Conservation (phyloP, 768 basidiomycete genomes). For the Floccularia luteovirens region DNA sequence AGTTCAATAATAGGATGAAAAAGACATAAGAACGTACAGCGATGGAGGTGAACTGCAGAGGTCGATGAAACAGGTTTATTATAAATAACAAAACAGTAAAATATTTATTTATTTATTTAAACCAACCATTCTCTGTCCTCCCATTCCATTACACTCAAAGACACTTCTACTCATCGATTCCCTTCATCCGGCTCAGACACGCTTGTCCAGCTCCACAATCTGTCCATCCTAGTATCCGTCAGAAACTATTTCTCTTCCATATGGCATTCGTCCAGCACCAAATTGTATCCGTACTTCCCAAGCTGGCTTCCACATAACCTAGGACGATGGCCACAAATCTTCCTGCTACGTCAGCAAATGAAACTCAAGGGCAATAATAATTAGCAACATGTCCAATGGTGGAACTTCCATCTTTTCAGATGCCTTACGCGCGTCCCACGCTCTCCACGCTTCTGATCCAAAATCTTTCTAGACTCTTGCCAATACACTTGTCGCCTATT, state of each 20-base stretch:
- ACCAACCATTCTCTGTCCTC: no score
- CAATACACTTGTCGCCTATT: conserved; percentile 63
- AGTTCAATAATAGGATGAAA: no score
- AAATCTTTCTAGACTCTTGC: conserved; percentile 52
- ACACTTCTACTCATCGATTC: conserved; percentile 38
- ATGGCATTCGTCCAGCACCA: conserved; percentile 34
- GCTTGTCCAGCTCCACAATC: conserved; percentile 69
- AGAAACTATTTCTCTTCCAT: conserved; percentile 67
- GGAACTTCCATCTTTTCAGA: conserved; percentile 88
- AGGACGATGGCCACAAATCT: conserved; percentile 57
- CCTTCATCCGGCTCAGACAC: conserved; percentile 79
- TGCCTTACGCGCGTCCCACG: conserved; percentile 53
- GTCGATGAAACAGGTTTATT: no score
- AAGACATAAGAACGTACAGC: no score
- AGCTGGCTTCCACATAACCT: conserved; percentile 23
- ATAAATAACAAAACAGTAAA: no score
- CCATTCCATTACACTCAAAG: conserved; percentile 30
- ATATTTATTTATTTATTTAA: no score
- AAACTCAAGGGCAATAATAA: no score
- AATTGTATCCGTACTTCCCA: conserved; percentile 36
- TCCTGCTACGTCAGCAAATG: not conserved
- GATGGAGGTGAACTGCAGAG: no score
- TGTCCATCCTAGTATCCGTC: conserved; percentile 69
- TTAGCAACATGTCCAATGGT: conserved; percentile 85
- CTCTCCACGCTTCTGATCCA: conserved; percentile 38